Evolutionary conservation across 345 rosid genomes (phyloP).

Genomic region (Murraya koenigii): DNA sequence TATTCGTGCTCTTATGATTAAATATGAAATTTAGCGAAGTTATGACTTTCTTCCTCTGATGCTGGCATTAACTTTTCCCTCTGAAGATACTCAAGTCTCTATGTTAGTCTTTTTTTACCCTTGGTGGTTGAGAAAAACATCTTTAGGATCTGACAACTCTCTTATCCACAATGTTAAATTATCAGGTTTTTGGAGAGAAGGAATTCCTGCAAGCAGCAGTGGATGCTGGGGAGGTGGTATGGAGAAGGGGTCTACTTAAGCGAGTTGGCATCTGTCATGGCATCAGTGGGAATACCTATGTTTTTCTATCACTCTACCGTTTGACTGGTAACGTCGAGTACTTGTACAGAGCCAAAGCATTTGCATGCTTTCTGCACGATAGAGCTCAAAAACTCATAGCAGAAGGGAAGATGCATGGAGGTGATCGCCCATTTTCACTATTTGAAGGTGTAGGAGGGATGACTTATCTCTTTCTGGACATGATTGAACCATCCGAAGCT

Average conservation of each 20-base stretch:
- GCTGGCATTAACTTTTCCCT: not conserved
- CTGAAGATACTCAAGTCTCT: not conserved
- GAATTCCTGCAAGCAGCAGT: constrained; percentile 63
- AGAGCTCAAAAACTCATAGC: constrained; percentile 46
- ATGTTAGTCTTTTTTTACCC: not conserved
- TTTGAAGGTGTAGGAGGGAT: constrained; percentile 69
- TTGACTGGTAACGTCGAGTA: constrained; percentile 44
- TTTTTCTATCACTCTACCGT: constrained; percentile 54
- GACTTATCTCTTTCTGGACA: constrained; percentile 59
- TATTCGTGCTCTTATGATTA: not conserved
- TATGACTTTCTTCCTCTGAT: not conserved
- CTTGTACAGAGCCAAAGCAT: constrained; percentile 59
- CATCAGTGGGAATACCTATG: constrained; percentile 60
- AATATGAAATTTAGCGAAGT: not conserved
- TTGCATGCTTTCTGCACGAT: constrained; percentile 62
- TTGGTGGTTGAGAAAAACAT: not conserved
- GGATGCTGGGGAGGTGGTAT: constrained; percentile 64
- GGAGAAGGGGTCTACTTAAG: constrained; percentile 67
- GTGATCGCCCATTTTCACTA: constrained; percentile 56
- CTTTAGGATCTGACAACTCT: not conserved
- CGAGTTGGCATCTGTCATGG: constrained; percentile 76
- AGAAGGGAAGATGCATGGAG: constrained; percentile 62
- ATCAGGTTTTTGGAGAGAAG: constrained; percentile 53
- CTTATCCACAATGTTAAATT: constrained; percentile 3
- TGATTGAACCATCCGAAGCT: constrained; percentile 45